Percentiles rank a stretch among this genome's conserved stretches.
Evolutionary conservation across 768 basidiomycete genomes (phyloP).

Genomic region (Mycena kentingensis): DNA sequence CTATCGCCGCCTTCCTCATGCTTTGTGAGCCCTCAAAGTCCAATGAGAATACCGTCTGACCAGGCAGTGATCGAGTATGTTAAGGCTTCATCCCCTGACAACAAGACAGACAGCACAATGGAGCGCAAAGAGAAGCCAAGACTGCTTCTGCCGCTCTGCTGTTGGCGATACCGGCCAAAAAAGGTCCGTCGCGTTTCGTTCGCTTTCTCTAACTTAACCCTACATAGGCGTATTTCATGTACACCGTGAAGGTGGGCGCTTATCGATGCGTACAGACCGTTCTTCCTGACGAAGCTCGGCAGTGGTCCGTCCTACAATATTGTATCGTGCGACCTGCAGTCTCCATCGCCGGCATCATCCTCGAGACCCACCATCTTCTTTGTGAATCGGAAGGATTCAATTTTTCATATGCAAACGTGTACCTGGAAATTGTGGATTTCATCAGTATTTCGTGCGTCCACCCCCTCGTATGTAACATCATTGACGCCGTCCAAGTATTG

Average conservation of each 20-base stretch:
- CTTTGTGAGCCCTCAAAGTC: neutral
- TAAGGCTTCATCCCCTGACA: slow-evolving; percentile 63
- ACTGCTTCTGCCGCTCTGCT: slow-evolving; percentile 79
- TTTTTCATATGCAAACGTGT: slow-evolving; percentile 63
- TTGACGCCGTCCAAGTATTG: slow-evolving; percentile 51
- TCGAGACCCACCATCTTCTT: slow-evolving; percentile 65
- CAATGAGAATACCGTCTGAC: slow-evolving; percentile 34
- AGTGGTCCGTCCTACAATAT: slow-evolving; percentile 92
- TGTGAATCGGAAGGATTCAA: slow-evolving; percentile 67
- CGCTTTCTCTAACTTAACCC: neutral
- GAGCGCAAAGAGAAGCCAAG: slow-evolving; percentile 76
- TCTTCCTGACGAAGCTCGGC: slow-evolving; percentile 7
- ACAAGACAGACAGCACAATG: slow-evolving; percentile 67
- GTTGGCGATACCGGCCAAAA: slow-evolving; percentile 78
- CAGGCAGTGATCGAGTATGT: slow-evolving; percentile 85
- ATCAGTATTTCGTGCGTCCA: slow-evolving; percentile 70
- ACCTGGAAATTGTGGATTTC: slow-evolving; percentile 74
- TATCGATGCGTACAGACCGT: too few relatives aligned
- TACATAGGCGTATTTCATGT: slow-evolving; percentile 81
- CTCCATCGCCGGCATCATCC: slow-evolving; percentile 79
- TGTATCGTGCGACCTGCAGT: slow-evolving; percentile 68
- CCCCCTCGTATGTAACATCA: neutral
- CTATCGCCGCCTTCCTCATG: slow-evolving; percentile 83
- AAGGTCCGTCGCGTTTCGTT: slow-evolving; percentile 47
- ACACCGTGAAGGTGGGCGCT: slow-evolving; percentile 68